Evolutionary conservation across 441 rosid genomes (phyloP).

Genomic region (Populus hybrid): DNA sequence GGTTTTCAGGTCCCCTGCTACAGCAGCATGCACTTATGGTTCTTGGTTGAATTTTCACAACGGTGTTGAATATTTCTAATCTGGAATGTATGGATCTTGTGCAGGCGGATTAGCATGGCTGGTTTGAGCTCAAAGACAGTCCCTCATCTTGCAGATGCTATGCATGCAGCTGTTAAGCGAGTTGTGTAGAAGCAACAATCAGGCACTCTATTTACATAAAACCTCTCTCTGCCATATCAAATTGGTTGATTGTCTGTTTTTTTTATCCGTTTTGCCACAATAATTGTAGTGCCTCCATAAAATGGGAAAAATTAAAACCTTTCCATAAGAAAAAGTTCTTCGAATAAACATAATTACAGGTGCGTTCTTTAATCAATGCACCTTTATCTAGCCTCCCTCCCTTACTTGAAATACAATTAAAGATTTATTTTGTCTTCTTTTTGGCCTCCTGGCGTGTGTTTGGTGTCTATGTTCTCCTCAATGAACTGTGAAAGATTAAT

Average conservation of each 20-base stretch:
- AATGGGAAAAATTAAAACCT: slow-evolving; percentile 2
- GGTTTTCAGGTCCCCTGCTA: not conserved
- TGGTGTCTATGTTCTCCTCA: not conserved
- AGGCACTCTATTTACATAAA: not conserved
- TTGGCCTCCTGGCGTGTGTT: not conserved
- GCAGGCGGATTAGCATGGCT: slow-evolving; percentile 99
- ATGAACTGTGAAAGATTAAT: not conserved
- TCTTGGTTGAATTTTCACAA: not conserved
- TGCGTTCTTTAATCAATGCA: not conserved
- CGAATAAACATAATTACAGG: not conserved
- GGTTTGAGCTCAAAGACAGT: slow-evolving; percentile 85
- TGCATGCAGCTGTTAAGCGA: slow-evolving; percentile 66
- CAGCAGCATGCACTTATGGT: not conserved
- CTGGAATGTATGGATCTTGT: not conserved
- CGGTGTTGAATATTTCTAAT: not conserved
- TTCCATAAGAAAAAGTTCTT: not conserved
- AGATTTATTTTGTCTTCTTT: not conserved
- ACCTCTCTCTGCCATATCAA: not conserved
- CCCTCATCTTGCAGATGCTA: slow-evolving; percentile 80
- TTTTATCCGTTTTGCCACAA: slow-evolving; percentile 6
- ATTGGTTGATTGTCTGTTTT: not conserved
- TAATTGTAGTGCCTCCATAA: not conserved
- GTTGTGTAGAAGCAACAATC: slow-evolving; percentile 8
- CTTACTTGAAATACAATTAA: too few relatives aligned
- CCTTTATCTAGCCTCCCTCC: not conserved